phyloP scores from a whole-genome alignment of 2,329 filamentous ascomycete species.

The Fusarium penzigii region DNA sequence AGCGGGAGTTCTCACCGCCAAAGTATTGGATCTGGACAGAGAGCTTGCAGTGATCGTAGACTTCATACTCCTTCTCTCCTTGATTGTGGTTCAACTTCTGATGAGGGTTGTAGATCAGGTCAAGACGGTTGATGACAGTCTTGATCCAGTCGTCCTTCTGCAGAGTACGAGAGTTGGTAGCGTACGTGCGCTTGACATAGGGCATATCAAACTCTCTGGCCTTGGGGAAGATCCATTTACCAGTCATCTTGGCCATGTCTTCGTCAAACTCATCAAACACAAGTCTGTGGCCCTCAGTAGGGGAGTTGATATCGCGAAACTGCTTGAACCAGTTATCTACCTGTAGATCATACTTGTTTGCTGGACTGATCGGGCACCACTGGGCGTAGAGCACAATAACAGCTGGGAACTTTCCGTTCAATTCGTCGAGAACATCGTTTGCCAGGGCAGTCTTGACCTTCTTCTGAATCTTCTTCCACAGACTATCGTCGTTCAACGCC shows the following conservation, averaged over 20 bases:
- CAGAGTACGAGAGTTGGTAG: slow-evolving; percentile 44
- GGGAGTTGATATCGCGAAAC: slow-evolving; percentile 39
- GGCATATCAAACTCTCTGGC: slow-evolving; percentile 49
- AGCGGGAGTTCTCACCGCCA: slow-evolving; percentile 45
- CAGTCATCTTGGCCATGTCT: slow-evolving; percentile 47
- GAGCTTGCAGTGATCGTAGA: slow-evolving; percentile 41
- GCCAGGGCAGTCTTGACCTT: slow-evolving; percentile 39
- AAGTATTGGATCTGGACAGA: slow-evolving; percentile 47
- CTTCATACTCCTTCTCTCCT: slow-evolving; percentile 12
- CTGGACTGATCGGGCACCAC: slow-evolving; percentile 43
- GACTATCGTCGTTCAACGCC: slow-evolving; percentile 32
- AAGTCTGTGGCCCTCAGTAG: slow-evolving; percentile 22
- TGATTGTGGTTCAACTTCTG: slow-evolving; percentile 9
- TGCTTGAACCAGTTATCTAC: slow-evolving; percentile 41
- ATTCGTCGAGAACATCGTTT: slow-evolving; percentile 38
- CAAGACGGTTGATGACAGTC: slow-evolving; percentile 11
- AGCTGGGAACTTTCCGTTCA: slow-evolving; percentile 39
- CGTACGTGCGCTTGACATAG: slow-evolving; percentile 49
- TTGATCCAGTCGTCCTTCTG: slow-evolving; percentile 41
- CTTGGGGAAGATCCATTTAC: slow-evolving; percentile 48
- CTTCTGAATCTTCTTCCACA: slow-evolving; percentile 28
- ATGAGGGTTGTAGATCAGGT: slow-evolving; percentile 20
- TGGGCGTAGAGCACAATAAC: slow-evolving; percentile 50
- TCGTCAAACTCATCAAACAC: slow-evolving; percentile 37
- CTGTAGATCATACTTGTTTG: slow-evolving; percentile 37